Evolutionary conservation across 2,329 filamentous ascomycete species (phyloP).

Genomic region (Hyphodiscus sp.): DNA sequence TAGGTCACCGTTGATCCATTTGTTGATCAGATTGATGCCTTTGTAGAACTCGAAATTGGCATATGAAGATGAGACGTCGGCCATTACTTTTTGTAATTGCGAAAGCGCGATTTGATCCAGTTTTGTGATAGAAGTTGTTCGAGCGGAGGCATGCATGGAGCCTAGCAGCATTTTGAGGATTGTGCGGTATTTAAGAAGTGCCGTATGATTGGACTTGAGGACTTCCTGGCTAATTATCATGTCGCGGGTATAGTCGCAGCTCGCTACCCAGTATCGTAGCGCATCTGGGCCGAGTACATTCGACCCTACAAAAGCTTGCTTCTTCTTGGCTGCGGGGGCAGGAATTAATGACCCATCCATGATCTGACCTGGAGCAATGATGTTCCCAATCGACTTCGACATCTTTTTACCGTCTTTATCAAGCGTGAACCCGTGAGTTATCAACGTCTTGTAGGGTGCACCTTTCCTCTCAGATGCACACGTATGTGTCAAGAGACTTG

Average conservation of each 20-base stretch:
- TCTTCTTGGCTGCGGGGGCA: constrained; percentile 40
- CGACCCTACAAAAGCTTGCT: constrained; percentile 37
- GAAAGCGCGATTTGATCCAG: constrained; percentile 71
- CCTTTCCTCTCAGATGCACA: constrained; percentile 30
- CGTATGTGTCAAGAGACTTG: constrained; percentile 81
- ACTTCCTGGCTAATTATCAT: constrained; percentile 74
- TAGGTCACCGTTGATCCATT: constrained; percentile 75
- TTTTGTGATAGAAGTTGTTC: constrained; percentile 45
- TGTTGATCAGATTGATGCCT: constrained; percentile 65
- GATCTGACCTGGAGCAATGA: constrained; percentile 72
- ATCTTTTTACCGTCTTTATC: constrained; percentile 92
- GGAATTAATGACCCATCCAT: constrained; percentile 77
- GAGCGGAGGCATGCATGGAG: constrained; percentile 46
- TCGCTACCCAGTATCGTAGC: constrained; percentile 83
- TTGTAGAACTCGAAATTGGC: constrained; percentile 75
- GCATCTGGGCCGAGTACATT: constrained; percentile 81
- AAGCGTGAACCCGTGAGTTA: constrained; percentile 92
- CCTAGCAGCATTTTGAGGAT: constrained; percentile 90
- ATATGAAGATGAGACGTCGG: constrained; percentile 58
- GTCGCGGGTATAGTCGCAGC: constrained; percentile 85
- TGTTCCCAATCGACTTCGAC: constrained; percentile 95
- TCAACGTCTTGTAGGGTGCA: constrained; percentile 80
- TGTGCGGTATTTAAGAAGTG: constrained; percentile 79
- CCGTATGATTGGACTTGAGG: constrained; percentile 67
- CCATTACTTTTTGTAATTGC: constrained; percentile 62